phyloP scores from a whole-genome alignment of 352 stramenopile species.

The Saprolegnia diclina region DNA sequence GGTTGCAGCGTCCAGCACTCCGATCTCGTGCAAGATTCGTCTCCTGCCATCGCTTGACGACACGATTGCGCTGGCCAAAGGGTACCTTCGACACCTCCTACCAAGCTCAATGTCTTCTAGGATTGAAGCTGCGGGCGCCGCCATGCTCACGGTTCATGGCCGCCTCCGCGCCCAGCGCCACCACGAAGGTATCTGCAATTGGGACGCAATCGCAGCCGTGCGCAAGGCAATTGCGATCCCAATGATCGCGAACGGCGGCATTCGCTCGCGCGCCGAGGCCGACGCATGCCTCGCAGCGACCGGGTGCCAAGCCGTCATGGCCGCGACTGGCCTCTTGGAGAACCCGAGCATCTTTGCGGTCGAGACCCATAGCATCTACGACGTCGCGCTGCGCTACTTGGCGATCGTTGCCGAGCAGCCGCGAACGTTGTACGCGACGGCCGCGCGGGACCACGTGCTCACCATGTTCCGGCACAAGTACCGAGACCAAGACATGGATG shows the following conservation, averaged over 20 bases:
- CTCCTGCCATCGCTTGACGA: neutral
- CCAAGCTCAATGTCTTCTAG: neutral
- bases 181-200: conserved; percentile 28
- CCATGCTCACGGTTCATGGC: conserved; percentile 30
- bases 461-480: conserved; percentile 21
- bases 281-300: conserved; percentile 21
- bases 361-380: neutral
- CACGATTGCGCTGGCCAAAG: conserved; percentile 14
- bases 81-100: neutral
- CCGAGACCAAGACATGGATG: neutral
- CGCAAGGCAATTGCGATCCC: conserved; percentile 26
- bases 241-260: conserved; percentile 31
- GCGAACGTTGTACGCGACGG: neutral
- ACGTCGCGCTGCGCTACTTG: conserved; percentile 12
- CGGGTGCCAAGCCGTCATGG: conserved; percentile 28
- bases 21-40: conserved; percentile 27
- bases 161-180: conserved; percentile 26
- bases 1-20: conserved; percentile 1
- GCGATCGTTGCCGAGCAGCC: neutral
- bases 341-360: conserved; percentile 22
- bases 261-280: conserved; percentile 16
- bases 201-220: conserved; percentile 24
- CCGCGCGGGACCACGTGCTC: conserved; percentile 21
- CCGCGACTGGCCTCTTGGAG: conserved; percentile 23
- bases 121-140: conserved; percentile 28